These are phyloP conservation scores for Hawksworthiomyces lignivorus DNA, from an alignment of 2,329 filamentous ascomycete species.

Conservation along the genomic window DNA sequence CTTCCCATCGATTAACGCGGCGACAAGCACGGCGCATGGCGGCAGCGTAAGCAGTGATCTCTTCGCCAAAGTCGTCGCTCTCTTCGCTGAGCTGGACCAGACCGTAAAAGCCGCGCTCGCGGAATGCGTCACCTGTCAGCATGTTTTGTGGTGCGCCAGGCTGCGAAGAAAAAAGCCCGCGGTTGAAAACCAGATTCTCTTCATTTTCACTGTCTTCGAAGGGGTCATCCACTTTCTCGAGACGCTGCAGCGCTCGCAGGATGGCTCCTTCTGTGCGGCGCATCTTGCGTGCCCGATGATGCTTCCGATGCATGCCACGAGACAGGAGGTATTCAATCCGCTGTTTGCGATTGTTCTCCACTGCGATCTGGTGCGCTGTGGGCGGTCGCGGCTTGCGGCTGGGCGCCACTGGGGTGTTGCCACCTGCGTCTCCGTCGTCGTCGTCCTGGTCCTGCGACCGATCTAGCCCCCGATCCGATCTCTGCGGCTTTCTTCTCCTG, in stretches of 20 bases:
- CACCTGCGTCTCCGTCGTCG: slow-evolving; percentile 10
- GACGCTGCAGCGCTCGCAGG: slow-evolving; percentile 57
- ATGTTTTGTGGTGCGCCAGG: slow-evolving; percentile 12
- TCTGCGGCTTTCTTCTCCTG: neutral
- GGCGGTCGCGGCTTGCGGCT: slow-evolving; percentile 62
- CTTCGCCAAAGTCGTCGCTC: slow-evolving; percentile 69
- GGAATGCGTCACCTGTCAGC: slow-evolving; percentile 31
- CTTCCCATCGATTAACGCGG: slow-evolving; percentile 63
- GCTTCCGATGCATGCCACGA: slow-evolving; percentile 59
- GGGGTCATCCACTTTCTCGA: slow-evolving; percentile 46
- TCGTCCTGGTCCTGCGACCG: neutral
- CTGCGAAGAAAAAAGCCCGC: slow-evolving; percentile 14
- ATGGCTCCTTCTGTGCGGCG: slow-evolving; percentile 60
- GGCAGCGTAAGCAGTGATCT: slow-evolving; percentile 58
- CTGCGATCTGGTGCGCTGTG: slow-evolving; percentile 73
- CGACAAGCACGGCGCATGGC: slow-evolving; percentile 56
- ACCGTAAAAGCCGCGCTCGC: slow-evolving; percentile 54
- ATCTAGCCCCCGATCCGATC: neutral
- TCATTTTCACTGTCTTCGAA: slow-evolving; percentile 60
- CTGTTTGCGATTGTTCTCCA: slow-evolving; percentile 69
- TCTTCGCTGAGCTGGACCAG: slow-evolving; percentile 55
- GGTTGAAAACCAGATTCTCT: slow-evolving; percentile 27
- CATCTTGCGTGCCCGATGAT: slow-evolving; percentile 54
- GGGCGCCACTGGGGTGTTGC: slow-evolving; percentile 19
- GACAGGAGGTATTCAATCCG: slow-evolving; percentile 78